Evolutionary conservation across 176 grass and related monocot species (phyloP).

Genomic region (Elaeis guineensis): DNA sequence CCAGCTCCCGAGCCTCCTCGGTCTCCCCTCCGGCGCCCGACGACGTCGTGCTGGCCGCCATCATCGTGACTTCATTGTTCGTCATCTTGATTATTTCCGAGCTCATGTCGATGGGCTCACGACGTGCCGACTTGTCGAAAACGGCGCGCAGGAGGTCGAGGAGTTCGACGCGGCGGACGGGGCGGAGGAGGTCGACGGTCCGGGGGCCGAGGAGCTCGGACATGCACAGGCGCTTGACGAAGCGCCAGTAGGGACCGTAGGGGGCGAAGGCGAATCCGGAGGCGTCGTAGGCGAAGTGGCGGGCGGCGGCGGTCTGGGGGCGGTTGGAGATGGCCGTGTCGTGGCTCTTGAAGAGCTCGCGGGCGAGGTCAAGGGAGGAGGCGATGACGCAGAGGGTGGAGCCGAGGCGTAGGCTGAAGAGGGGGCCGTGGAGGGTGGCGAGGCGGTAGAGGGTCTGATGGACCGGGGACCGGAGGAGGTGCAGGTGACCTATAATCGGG

Average conservation of each 20-base stretch:
- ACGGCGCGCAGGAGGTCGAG: slow-evolving; percentile 17
- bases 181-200: slow-evolving; percentile 41
- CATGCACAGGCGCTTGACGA: slow-evolving; percentile 64
- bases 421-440: slow-evolving; percentile 16
- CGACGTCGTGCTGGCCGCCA: slow-evolving; percentile 29
- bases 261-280: slow-evolving; percentile 58
- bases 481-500: slow-evolving; percentile 43
- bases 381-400: slow-evolving; percentile 39
- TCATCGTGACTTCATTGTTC: slow-evolving; percentile 39
- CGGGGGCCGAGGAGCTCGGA: slow-evolving; percentile 51
- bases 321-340: slow-evolving; percentile 53
- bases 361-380: slow-evolving; percentile 20
- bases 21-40: slow-evolving; percentile 5
- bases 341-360: slow-evolving; percentile 22
- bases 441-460: slow-evolving; percentile 43
- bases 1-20: slow-evolving; percentile 35
- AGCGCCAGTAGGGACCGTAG: slow-evolving; percentile 49
- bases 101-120: slow-evolving; percentile 27
- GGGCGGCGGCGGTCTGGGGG: slow-evolving; percentile 19
- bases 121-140: neutral
- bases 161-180: slow-evolving; percentile 34
- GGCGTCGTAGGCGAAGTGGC: slow-evolving; percentile 39
- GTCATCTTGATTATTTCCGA: slow-evolving; percentile 34
- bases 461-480: slow-evolving; percentile 24
- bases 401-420: slow-evolving; percentile 48